Evolutionary conservation across 2,329 filamentous ascomycete genomes (phyloP).

Genomic region (Aureobasidium sp.): DNA sequence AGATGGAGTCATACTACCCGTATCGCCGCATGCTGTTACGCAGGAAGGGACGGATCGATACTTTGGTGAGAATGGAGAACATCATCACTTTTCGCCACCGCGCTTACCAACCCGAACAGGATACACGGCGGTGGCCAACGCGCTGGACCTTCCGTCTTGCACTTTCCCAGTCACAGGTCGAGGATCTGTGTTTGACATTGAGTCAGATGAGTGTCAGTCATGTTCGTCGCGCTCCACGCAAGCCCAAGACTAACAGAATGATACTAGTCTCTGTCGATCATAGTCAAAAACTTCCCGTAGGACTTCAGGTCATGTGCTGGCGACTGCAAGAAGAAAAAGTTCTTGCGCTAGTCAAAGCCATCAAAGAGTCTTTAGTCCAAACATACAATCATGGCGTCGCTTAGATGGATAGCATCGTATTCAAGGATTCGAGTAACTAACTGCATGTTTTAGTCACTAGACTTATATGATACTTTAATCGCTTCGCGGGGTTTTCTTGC

Average conservation of each 20-base stretch:
- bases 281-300: constrained; percentile 22
- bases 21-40: constrained; percentile 15
- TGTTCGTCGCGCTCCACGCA: constrained; percentile 14
- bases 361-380: constrained; percentile 15
- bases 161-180: constrained; percentile 18
- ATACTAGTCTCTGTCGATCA: constrained; percentile 18
- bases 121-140: constrained; percentile 20
- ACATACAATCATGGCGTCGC: background rate
- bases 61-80: background rate
- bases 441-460: too few relatives aligned
- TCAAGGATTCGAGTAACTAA: too few relatives aligned
- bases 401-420: background rate
- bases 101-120: constrained; percentile 19
- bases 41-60: background rate
- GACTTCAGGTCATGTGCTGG: constrained; percentile 23
- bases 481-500: too few relatives aligned
- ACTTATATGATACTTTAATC: too few relatives aligned
- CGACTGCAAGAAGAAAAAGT: constrained; percentile 25
- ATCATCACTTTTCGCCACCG: constrained; percentile 16
- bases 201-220: constrained; percentile 16
- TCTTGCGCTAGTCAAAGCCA: constrained; percentile 19
- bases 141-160: constrained; percentile 16
- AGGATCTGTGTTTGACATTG: constrained; percentile 15
- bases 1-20: constrained; percentile 22
- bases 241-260: constrained; percentile 7